Evolutionary conservation across 192 early-diverging fungal genomes (phyloP), one percentile per base, ranked within the genome.

Genomic region (Thamnidium elegans): DNA sequence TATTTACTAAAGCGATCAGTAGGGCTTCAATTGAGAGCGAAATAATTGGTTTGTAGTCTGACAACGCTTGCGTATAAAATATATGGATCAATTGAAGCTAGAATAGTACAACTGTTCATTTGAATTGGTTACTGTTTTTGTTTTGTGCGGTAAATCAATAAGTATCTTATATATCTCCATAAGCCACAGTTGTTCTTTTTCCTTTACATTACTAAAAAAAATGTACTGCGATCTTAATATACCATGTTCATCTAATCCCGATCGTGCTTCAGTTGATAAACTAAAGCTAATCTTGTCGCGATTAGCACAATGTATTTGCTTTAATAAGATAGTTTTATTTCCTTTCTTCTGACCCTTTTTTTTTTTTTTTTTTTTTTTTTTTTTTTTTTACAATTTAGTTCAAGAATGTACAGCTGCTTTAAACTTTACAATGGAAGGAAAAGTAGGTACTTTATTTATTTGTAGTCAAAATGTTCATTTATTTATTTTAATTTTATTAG

Each of bases 151-250:
- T 26, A 26, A 26, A 26, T 26, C 26, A 26, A 26, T 26, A 26
- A 26, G 26, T 26, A 26, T 26, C 26, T 26, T 26, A 26, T 26
- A 26, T 26, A 26, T 26, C 26, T n/a, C 31, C 31, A 56, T 30
- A 34, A 55, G 54, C 54, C 32, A 55, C 36, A 9, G 36, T 39
- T 39, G 5, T 9, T 10, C 9, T 39, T 39, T 9, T 39, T 39
- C 9, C 36, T 39, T 10, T 26, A 3, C 26, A 26, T 39, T 39
- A 9, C 9, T 39, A 39, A 39, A 39, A 19, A 55, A 39, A 31
- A 56, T 56, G 34, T 56, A 39, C 17, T 56, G 14, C n/a, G 54
- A 55, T 55, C 3, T 55, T 14, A 55, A 55, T 55, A n/a, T 55
- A 17, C 54, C 54, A 10, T 55, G 34, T 55, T 19, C n/a, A 34